Base-by-base conservation (phyloP, 2,329 filamentous ascomycete species). In the Ophiostoma populinum region DNA sequence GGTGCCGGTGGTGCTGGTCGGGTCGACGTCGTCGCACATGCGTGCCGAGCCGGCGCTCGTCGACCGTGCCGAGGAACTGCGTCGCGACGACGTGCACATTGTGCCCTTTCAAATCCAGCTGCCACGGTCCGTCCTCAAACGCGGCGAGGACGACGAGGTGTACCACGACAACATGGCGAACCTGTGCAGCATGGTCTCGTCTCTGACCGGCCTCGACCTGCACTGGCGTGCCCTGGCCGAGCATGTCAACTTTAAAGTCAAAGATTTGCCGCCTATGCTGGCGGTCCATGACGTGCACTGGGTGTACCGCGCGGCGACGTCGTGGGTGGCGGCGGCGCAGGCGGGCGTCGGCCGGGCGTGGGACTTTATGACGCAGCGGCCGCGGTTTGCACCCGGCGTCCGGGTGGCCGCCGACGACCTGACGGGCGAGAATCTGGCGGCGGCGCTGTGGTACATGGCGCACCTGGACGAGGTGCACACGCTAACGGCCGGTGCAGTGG, bases 1-100 rank as follows among this genome's bases (percentile, higher is more conserved):
- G 85, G 5, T 67, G 75, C 44, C 70, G 69, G 67, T 93, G 34
- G 66, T 86, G 37, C 65, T 94, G 13, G 56, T 95, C 21, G 90
- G 86, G n/a, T 54, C 52, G 13, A 83, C 80, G 6, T 77, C 78
- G 8, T 65, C 70, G 22, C 61, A 63, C 1, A 62, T 74, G 17
- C 64, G 62, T 11, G 59, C 27, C 19, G 42, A 44, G n/a, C 24
- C 40, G 4, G 41, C 44, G 12, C 48, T 50, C 42, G 42, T 45
- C 12, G 45, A 49, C 18, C 46, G 48, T 26, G 36, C 54, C 9
- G 43, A 48, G 27, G 49, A 55, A 17, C 38, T 55, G 37, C 47
- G 46, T 41, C 40, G 46, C 19, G 46, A 51, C n/a, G 50, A 52
- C 36, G 45, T 44, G 34, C 48, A 53, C 41, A 34, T 51, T 33